Evolutionary conservation across 2,329 filamentous ascomycete species (phyloP).

Genomic region (Aspergillus tamarii): DNA sequence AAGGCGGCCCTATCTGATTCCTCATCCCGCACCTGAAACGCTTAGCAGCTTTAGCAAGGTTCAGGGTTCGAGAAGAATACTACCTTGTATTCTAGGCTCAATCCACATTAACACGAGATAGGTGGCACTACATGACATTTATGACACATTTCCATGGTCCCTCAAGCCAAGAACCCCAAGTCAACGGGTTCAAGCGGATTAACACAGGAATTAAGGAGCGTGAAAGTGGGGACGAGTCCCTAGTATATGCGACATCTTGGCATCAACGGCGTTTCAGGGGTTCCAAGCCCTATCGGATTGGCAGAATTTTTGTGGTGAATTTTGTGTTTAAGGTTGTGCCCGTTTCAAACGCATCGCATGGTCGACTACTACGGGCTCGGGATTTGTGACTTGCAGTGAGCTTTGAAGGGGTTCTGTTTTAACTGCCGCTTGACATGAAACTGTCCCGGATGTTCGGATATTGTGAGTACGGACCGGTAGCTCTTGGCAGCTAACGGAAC

Average conservation of each 20-base stretch:
- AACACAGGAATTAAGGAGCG: slow-evolving; percentile 1
- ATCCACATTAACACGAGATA: slow-evolving; percentile 1
- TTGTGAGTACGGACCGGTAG: neutral
- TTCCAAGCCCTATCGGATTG: neutral
- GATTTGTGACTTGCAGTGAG: neutral
- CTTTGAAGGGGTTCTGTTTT: neutral
- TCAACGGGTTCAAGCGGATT: neutral
- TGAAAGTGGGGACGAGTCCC: neutral
- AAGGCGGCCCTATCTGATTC: neutral
- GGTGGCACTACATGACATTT: neutral
- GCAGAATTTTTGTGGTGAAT: neutral
- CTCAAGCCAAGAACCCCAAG: neutral
- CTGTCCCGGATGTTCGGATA: neutral
- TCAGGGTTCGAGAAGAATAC: neutral
- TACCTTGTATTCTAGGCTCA: neutral
- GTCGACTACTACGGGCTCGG: neutral
- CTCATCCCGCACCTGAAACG: neutral
- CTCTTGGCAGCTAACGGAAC: neutral
- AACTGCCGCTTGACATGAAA: neutral
- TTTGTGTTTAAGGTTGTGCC: neutral
- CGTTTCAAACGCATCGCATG: neutral
- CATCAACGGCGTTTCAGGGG: slow-evolving; percentile 4
- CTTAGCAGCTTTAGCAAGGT: neutral
- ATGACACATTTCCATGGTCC: neutral
- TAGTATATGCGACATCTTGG: slow-evolving; percentile 2